Base-by-base conservation (phyloP, 306 rosid genomes). In the Medicago truncatula region DNA sequence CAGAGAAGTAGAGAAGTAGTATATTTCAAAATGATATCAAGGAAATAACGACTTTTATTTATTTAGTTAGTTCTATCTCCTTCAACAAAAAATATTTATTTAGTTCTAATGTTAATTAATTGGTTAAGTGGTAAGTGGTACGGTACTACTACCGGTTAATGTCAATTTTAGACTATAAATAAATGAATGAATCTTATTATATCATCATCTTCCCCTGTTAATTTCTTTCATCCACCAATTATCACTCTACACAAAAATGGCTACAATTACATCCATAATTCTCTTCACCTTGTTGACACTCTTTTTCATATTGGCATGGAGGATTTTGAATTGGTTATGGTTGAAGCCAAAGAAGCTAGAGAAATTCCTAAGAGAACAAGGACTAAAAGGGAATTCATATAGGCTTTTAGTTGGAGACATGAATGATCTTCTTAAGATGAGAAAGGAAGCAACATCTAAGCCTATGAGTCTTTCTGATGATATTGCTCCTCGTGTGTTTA, bases 331-430 rank as follows among this genome's bases (percentile, higher is more conserved):
- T 14, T 65, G 80, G 85, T 28, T 85, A 3, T 89, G 95, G 92
- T 21, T 89, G 6, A 80, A 59, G 67, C 94, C 94, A 0, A 89
- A 82, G 79, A 79, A 28, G 63, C 31, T 87, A 0, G 94, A 89
- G 31, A 82, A 63, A 38, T 14, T 41, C 0, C 74, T 87, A 7
- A 82, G 87, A 73, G 38, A 80, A 5, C 88, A 89, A 80, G 87
- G 91, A 1, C n/a, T 46, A 12, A 46, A 46, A 46, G n/a, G n/a
- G 14, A 46, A 46, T 46, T 4, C 52, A 11, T 46, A 46, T 46
- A 46, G 52, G 52, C 3, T 46, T 46, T 46, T 46, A 46, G n/a
- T 46, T 46, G 52, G 52, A 46, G 52, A 46, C 6, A 11, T 46
- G 1, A 46, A 46, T 12, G 52, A 46, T 46, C 3, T 46, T 11